Conservation (phyloP, 371 early-diverging fungal genomes). For the Gilbertella persicaria region DNA sequence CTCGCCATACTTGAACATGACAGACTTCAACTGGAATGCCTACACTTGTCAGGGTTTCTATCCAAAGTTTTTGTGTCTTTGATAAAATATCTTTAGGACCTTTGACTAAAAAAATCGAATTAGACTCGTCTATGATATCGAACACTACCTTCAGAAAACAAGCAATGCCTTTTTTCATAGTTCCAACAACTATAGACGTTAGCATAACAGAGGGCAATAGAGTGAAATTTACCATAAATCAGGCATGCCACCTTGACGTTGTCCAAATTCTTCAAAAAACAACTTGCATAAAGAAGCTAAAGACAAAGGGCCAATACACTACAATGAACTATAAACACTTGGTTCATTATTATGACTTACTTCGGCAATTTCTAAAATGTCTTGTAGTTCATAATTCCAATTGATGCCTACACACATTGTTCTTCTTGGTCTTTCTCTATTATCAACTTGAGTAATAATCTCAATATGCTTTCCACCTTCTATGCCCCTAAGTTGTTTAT, state of each 20-base stretch:
- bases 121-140: no score
- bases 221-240: slow-evolving; percentile 59
- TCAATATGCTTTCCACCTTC: slow-evolving; percentile 35
- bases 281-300: slow-evolving; percentile 59
- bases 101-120: slow-evolving; percentile 54
- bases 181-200: slow-evolving; percentile 67
- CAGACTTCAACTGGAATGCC: slow-evolving; percentile 69
- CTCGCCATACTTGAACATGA: slow-evolving; percentile 56
- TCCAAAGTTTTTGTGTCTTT: slow-evolving; percentile 76
- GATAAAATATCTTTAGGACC: slow-evolving; percentile 77
- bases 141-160: slow-evolving; percentile 75
- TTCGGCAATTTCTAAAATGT: slow-evolving; percentile 59
- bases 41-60: slow-evolving; percentile 58
- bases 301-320: slow-evolving; percentile 62
- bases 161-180: slow-evolving; percentile 48
- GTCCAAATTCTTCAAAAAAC: slow-evolving; percentile 66
- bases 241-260: slow-evolving; percentile 70
- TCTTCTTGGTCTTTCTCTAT: slow-evolving; percentile 43
- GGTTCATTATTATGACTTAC: slow-evolving; percentile 27
- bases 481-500: slow-evolving; percentile 55
- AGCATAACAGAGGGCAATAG: background rate
- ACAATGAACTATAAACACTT: background rate
- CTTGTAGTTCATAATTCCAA: slow-evolving; percentile 57
- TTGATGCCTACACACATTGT: slow-evolving; percentile 63
- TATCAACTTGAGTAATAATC: slow-evolving; percentile 47